These are phyloP conservation scores for Elasticomyces elasticus DNA, from an alignment of 495 filamentous ascomycete genomes.

Conservation along the genomic window DNA sequence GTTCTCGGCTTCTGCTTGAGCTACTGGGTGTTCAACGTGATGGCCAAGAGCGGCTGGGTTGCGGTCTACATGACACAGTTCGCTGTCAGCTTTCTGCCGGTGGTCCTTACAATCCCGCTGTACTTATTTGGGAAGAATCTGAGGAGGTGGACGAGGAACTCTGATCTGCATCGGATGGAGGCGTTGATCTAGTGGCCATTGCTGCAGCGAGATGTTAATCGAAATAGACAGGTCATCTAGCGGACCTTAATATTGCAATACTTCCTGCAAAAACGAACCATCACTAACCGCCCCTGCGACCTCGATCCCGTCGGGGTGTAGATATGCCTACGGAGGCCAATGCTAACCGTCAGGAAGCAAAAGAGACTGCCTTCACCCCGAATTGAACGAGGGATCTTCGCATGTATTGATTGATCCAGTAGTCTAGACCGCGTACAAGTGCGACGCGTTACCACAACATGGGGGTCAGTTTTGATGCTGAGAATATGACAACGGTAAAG, in stretches of 20 bases:
- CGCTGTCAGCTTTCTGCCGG: constrained; percentile 23
- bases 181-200: constrained; percentile 2
- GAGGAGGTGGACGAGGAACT: constrained; percentile 24
- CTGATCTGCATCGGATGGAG: constrained; percentile 19
- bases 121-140: constrained; percentile 28
- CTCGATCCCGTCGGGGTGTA: no score
- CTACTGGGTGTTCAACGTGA: constrained; percentile 24
- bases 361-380: constrained; percentile 5
- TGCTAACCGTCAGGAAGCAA: not conserved
- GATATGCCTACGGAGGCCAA: not conserved
- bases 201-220: not conserved
- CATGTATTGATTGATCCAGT: constrained; percentile 12
- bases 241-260: no score
- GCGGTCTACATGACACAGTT: constrained; percentile 18
- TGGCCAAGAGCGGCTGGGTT: constrained; percentile 21
- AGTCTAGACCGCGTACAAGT: constrained; percentile 8
- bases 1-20: constrained; percentile 33
- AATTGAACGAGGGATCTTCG: constrained; percentile 17
- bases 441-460: constrained; percentile 15
- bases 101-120: constrained; percentile 24
- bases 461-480: not conserved
- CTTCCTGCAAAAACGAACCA: no score
- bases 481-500: not conserved
- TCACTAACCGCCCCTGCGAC: no score
- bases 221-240: no score